Evolutionary conservation across 2,329 filamentous ascomycete species (phyloP).

Genomic region (Colletotrichum magnum): DNA sequence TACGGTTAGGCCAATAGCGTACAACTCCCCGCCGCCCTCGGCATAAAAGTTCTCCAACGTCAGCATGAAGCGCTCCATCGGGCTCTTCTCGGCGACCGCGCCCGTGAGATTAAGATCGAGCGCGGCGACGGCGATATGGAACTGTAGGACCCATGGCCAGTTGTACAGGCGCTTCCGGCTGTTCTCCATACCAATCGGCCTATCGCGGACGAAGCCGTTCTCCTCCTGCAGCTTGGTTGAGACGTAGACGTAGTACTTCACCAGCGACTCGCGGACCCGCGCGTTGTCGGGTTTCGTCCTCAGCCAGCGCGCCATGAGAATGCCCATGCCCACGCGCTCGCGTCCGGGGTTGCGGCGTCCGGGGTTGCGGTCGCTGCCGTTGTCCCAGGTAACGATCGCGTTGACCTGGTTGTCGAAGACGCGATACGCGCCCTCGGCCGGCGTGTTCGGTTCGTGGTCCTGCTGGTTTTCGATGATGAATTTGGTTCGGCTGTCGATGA

Average conservation of each 20-base stretch:
- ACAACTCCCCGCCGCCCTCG: constrained; percentile 20
- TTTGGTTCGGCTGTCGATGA: constrained; percentile 10
- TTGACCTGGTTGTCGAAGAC: constrained; percentile 36
- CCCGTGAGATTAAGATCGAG: constrained; percentile 14
- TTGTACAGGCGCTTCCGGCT: constrained; percentile 28
- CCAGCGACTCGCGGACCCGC: neutral
- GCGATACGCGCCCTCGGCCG: constrained; percentile 18
- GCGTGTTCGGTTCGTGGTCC: neutral
- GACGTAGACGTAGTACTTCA: constrained; percentile 24
- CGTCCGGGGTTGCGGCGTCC: constrained; percentile 36
- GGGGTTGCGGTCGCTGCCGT: constrained; percentile 23
- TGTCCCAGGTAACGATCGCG: constrained; percentile 15
- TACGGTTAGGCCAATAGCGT: constrained; percentile 29
- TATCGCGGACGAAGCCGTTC: constrained; percentile 12
- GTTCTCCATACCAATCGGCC: neutral
- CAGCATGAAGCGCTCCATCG: constrained; percentile 19
- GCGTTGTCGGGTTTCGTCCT: neutral
- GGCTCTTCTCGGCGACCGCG: neutral
- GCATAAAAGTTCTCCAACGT: constrained; percentile 29
- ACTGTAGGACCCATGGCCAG: constrained; percentile 35
- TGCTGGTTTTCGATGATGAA: constrained; percentile 38
- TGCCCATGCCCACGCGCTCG: constrained; percentile 37
- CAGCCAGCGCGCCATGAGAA: constrained; percentile 32
- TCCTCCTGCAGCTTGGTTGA: constrained; percentile 31
- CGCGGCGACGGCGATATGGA: constrained; percentile 24